Base-by-base conservation (phyloP, 2,329 filamentous ascomycete genomes). In the Aulographum hederae region DNA sequence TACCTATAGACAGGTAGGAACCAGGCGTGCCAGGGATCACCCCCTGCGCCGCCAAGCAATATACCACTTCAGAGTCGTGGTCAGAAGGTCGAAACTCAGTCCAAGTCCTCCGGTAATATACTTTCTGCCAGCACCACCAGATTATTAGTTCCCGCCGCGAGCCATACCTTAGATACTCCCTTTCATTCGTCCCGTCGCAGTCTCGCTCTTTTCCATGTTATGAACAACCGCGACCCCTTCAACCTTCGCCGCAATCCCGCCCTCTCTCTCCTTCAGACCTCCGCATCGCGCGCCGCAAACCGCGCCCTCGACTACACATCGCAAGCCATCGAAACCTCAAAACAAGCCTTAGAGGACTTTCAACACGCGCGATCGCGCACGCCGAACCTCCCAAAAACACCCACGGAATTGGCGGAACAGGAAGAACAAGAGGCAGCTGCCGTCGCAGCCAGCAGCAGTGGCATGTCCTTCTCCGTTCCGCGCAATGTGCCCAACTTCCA, bases 211-310 rank as follows among this genome's bases (percentile, higher is more conserved):
- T n/a, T n/a, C n/a, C n/a, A n/a, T 25, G 21, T n/a, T 27, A 58
- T 60, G 56, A 54, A 58, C 51, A 56, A 51, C 40, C 48, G 57
- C 40, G 57, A 60, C 42, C 54, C 57, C 11, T 59, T 60, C 50
- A 56, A 53, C 42, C 43, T 59, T 39, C 56, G 56, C 41, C 45
- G 39, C 36, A 41, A 28, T 14, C 32, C 47, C 18, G 45, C 48
- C 33, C 40, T 51, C 32, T 28, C 16, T 15, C 38, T 49, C 32
- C 43, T 52, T 32, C 47, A 51, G 19, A 41, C 40, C 39, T 41
- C 43, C 40, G 46, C 48, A 26, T 37, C 41, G n/a, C 43, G 44
- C 34, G 31, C 31, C 31, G 29, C 15, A 6, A 12, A 10, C 14
- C 44, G 45, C 30, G 37, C 39, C 43, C 28, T 26, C 38, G 33